Conservation (phyloP, 2,329 filamentous ascomycete species). For the Aspergillus proliferans region DNA sequence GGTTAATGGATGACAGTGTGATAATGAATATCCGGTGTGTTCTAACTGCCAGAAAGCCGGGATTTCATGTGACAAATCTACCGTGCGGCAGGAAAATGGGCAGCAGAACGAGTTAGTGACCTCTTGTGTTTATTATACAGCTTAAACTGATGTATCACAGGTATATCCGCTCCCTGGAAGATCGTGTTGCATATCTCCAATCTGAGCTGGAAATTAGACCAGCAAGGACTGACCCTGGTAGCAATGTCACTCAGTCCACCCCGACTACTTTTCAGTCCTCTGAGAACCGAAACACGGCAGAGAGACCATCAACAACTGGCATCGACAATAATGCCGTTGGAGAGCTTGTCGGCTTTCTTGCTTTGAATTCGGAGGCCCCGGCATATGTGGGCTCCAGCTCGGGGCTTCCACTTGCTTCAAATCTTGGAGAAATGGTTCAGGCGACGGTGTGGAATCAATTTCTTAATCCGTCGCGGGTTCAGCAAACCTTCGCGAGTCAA, state of each 20-base stretch:
- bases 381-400: constrained; percentile 48
- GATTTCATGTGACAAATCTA: constrained; percentile 38
- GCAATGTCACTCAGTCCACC: constrained; percentile 12
- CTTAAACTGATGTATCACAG: constrained; percentile 12
- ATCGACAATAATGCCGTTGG: constrained; percentile 31
- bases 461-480: constrained; percentile 24
- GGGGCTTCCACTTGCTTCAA: constrained; percentile 44
- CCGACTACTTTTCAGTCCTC: constrained; percentile 18
- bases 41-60: constrained; percentile 42
- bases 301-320: constrained; percentile 12
- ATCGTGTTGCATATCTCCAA: constrained; percentile 40
- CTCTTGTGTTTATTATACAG: not conserved
- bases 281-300: constrained; percentile 14
- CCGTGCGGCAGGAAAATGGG: constrained; percentile 34
- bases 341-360: constrained; percentile 47
- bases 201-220: constrained; percentile 18
- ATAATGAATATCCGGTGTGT: constrained; percentile 41
- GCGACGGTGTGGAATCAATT: constrained; percentile 51
- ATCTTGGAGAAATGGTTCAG: constrained; percentile 50
- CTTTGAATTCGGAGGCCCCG: constrained; percentile 42
- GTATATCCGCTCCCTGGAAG: constrained; percentile 40
- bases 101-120: constrained; percentile 28
- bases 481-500: constrained; percentile 11
- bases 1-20: constrained; percentile 28
- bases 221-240: constrained; percentile 8